phyloP scores from a whole-genome alignment of 306 rosid species.

The Senna siamea region DNA sequence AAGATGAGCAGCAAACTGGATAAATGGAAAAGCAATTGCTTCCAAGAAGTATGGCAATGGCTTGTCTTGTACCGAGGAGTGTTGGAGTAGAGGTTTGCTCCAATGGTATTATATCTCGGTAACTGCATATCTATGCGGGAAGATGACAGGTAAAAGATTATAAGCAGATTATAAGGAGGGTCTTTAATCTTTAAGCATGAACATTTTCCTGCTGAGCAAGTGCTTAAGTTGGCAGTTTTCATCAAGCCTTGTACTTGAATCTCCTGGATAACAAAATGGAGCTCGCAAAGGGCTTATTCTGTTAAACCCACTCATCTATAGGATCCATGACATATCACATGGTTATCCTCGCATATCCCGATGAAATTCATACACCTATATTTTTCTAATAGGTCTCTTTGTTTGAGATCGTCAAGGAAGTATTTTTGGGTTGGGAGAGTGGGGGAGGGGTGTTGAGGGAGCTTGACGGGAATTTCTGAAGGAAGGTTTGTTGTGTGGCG shows the following conservation, averaged over 20 bases:
- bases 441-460: neutral
- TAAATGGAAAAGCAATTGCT: conserved; percentile 21
- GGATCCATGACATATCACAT: neutral
- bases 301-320: neutral
- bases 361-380: neutral
- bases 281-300: neutral
- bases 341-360: neutral
- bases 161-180: conserved; percentile 8
- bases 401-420: neutral
- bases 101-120: conserved; percentile 1
- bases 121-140: conserved; percentile 23
- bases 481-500: too few relatives aligned
- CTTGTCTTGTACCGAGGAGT: conserved; percentile 5
- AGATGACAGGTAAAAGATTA: conserved; percentile 11
- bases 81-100: conserved; percentile 1
- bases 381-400: neutral
- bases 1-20: neutral
- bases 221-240: neutral
- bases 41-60: neutral
- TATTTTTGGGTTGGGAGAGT: neutral
- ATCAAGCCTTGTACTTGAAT: conserved; percentile 15
- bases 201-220: conserved; percentile 22
- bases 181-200: neutral
- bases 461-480: neutral
- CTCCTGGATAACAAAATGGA: conserved; percentile 21